A percentile compares a stretch with the other conserved stretches of the same genome.
phyloP scores from a whole-genome alignment of 2,329 filamentous ascomycete species.

The Penicillium rolfsii region DNA sequence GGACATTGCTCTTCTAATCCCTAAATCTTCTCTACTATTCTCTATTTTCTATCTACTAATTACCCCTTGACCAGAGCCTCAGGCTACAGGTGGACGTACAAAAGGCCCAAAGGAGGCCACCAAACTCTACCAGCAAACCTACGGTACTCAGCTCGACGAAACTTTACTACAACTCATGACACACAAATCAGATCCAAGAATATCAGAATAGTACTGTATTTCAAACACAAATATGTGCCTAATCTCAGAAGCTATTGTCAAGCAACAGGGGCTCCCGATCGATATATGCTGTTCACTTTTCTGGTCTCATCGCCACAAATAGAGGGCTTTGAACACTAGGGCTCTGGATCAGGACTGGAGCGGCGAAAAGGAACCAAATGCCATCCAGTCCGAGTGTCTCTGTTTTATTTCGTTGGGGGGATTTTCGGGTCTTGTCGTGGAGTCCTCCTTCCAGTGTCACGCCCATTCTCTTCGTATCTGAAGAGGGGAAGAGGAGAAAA shows the following conservation, averaged over 20 bases:
- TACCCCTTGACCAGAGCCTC: neutral
- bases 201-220: slow-evolving; percentile 22
- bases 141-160: neutral
- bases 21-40: too few relatives aligned
- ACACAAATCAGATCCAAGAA: slow-evolving; percentile 4
- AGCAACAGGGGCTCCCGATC: slow-evolving; percentile 18
- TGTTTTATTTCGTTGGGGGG: slow-evolving; percentile 8
- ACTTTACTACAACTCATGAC: neutral
- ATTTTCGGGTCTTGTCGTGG: neutral
- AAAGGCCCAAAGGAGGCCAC: slow-evolving; percentile 3
- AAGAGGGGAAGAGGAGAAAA: neutral
- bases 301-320: slow-evolving; percentile 29
- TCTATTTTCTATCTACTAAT: neutral
- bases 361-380: slow-evolving; percentile 37
- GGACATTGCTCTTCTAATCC: neutral
- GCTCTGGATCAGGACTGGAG: slow-evolving; percentile 29
- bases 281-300: slow-evolving; percentile 34
- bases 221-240: slow-evolving; percentile 29
- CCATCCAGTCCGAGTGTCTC: slow-evolving; percentile 33
- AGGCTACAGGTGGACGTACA: neutral
- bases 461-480: neutral
- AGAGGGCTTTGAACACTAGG: slow-evolving; percentile 9
- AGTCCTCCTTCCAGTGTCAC: neutral
- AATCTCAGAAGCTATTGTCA: slow-evolving; percentile 20
- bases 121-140: neutral